Percentiles rank a stretch among this genome's conserved stretches.
Evolutionary conservation across 2,329 filamentous ascomycete genomes (phyloP).

Genomic region (Alternaria triticimaculans): DNA sequence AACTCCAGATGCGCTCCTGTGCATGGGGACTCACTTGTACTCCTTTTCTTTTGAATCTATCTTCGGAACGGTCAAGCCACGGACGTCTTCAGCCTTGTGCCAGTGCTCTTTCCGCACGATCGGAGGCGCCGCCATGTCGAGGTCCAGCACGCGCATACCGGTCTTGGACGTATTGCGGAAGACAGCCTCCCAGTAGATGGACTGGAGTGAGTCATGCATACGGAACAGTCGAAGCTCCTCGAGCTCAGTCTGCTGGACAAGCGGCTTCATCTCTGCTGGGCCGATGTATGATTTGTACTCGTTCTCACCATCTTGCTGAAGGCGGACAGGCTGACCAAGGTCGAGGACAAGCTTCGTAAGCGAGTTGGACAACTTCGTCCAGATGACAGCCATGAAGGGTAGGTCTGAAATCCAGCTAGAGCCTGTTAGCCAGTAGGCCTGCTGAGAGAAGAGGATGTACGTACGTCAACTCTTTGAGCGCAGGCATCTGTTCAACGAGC

Average conservation of each 20-base stretch:
- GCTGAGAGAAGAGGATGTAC: constrained; percentile 1
- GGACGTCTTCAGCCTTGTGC: constrained; percentile 29
- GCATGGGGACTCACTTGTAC: constrained; percentile 28
- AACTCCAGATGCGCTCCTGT: not conserved
- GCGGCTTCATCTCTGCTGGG: constrained; percentile 29
- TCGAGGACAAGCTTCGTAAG: constrained; percentile 40
- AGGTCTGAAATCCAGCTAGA: constrained; percentile 38
- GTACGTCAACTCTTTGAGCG: constrained; percentile 39
- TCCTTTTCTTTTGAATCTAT: constrained; percentile 19
- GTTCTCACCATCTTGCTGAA: constrained; percentile 18
- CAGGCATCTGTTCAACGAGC: constrained; percentile 28
- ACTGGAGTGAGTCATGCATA: constrained; percentile 36
- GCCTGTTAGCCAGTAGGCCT: not conserved
- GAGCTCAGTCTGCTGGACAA: constrained; percentile 31
- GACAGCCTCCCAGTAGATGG: constrained; percentile 40
- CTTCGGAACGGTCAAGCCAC: constrained; percentile 26
- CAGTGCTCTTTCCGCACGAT: constrained; percentile 34
- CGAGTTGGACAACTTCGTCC: constrained; percentile 24
- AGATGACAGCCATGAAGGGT: constrained; percentile 34
- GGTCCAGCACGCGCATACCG: constrained; percentile 33
- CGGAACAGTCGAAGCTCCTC: constrained; percentile 37
- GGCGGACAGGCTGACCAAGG: constrained; percentile 28
- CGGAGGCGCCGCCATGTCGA: constrained; percentile 36
- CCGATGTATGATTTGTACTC: constrained; percentile 31
- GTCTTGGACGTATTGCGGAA: constrained; percentile 29